Evolutionary conservation across 305 asterid genomes (phyloP).

Genomic region (Fraxinus sp.): DNA sequence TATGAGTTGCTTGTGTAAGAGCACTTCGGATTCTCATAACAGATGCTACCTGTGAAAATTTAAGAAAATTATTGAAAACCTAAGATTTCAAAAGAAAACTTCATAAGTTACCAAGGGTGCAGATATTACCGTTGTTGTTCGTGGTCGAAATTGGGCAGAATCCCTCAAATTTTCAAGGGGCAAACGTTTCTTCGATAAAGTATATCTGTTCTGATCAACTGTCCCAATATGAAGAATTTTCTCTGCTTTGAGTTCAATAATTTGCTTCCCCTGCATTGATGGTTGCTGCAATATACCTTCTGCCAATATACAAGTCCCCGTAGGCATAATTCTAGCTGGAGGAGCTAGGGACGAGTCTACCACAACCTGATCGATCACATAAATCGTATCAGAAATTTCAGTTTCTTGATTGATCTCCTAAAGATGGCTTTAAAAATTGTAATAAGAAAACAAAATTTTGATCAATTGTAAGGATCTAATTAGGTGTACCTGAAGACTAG

Average conservation of each 20-base stretch:
- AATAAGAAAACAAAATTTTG: conserved; percentile 5
- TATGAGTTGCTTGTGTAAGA: conserved; percentile 53
- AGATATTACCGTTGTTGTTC: conserved; percentile 69
- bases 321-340: conserved; percentile 66
- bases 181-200: conserved; percentile 73
- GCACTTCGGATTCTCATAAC: conserved; percentile 67
- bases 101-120: neutral
- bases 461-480: neutral
- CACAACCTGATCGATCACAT: conserved; percentile 44
- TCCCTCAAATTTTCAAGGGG: conserved; percentile 71
- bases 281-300: conserved; percentile 73
- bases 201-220: conserved; percentile 65
- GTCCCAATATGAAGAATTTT: conserved; percentile 60
- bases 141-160: conserved; percentile 65
- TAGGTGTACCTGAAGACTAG: conserved; percentile 53
- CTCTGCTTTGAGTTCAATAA: conserved; percentile 65
- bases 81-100: neutral
- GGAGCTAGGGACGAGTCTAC: conserved; percentile 69
- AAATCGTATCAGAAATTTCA: neutral
- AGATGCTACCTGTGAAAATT: conserved; percentile 71
- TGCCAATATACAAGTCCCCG: conserved; percentile 68
- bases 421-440: neutral
- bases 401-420: neutral
- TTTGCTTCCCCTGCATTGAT: conserved; percentile 51
- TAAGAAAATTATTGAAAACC: conserved; percentile 2